phyloP scores from a whole-genome alignment of 768 basidiomycete genomes.

The Phaffia australis region DNA sequence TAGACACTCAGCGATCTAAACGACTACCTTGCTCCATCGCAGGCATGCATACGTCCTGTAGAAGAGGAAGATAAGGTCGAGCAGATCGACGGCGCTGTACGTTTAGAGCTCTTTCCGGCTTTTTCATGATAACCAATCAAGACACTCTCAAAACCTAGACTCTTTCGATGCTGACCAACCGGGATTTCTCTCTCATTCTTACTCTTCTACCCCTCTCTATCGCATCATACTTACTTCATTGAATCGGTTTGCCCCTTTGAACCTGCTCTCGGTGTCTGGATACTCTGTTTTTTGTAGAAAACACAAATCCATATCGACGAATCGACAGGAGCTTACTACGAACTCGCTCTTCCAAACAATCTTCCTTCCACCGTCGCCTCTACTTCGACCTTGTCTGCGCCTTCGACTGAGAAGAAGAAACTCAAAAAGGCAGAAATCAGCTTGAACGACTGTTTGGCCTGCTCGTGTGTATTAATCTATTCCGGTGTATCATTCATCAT shows the following conservation, averaged over 20 bases:
- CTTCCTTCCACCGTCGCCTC: conserved; percentile 1
- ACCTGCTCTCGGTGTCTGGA: no score
- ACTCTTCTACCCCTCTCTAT: not conserved
- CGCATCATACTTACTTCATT: no score
- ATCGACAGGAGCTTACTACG: conserved; percentile 67
- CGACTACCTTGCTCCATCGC: conserved; percentile 91
- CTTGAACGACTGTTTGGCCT: conserved; percentile 93
- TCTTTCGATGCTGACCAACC: conserved; percentile 2
- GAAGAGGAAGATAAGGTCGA: conserved; percentile 43
- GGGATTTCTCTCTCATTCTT: not conserved
- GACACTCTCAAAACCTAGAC: not conserved
- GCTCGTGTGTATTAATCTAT: conserved; percentile 55
- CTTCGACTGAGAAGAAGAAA: conserved; percentile 42
- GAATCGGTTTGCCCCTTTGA: no score
- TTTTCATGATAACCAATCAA: conserved; percentile 40
- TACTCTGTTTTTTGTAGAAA: conserved; percentile 14
- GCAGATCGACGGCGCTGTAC: conserved; percentile 25
- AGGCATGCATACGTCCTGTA: conserved; percentile 95
- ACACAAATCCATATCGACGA: conserved; percentile 87
- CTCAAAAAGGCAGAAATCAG: conserved; percentile 90
- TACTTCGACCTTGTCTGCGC: conserved; percentile 2
- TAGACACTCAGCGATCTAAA: conserved; percentile 89
- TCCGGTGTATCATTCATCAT: not conserved
- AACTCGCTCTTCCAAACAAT: conserved; percentile 45
- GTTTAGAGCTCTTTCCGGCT: conserved; percentile 24